Evolutionary conservation across 139 green algal genomes (phyloP).

Genomic region (Chlorella sorokiniana): DNA sequence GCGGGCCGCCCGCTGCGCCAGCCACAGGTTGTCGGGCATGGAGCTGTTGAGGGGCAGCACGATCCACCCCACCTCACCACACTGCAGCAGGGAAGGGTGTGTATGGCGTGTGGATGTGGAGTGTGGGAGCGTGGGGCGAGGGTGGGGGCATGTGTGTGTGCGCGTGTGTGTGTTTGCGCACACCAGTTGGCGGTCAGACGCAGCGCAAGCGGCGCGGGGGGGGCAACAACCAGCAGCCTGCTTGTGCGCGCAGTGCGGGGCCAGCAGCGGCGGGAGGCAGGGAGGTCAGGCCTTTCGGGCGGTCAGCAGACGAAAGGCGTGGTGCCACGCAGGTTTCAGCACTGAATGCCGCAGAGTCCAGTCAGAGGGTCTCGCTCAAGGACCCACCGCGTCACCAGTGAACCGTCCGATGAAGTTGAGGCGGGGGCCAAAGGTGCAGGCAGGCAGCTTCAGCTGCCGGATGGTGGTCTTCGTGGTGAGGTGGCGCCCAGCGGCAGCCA

Average conservation of each 20-base stretch:
- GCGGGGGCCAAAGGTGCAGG: background rate
- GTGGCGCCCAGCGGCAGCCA: background rate
- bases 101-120: too few species aligned
- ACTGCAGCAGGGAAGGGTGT: background rate
- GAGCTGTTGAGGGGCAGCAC: background rate
- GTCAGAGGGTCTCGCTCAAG: too few species aligned
- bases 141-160: too few species aligned
- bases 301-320: too few species aligned
- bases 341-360: too few species aligned
- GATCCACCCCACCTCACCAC: background rate
- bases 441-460: background rate
- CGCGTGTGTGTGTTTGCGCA: too few species aligned
- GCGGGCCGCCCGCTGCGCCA: background rate
- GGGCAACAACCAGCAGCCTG: background rate
- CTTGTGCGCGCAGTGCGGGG: too few species aligned
- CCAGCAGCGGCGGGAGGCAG: too few species aligned
- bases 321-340: too few species aligned
- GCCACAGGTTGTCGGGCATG: constrained; percentile 6
- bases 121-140: too few species aligned
- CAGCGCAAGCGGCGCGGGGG: background rate
- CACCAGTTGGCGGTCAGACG: too few species aligned
- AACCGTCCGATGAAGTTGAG: background rate
- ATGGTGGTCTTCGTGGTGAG: background rate
- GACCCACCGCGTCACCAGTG: background rate
- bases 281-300: too few species aligned